phyloP scores from a whole-genome alignment of 2,329 filamentous ascomycete species.

The Sarocladium brachiariae region DNA sequence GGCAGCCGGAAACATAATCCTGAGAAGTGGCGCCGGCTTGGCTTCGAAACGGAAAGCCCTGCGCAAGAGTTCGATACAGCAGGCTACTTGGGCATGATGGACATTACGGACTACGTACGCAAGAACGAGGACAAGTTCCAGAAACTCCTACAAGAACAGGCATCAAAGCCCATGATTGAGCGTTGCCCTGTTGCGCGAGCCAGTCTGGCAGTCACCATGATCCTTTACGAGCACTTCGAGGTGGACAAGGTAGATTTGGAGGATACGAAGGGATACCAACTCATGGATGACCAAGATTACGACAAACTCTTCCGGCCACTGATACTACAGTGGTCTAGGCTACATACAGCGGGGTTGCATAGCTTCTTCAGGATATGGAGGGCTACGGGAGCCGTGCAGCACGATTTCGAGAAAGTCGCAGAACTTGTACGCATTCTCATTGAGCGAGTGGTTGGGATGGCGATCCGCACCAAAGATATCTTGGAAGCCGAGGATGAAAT shows the following conservation, averaged over 20 bases:
- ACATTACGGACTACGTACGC: slow-evolving; percentile 85
- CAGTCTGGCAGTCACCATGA: slow-evolving; percentile 78
- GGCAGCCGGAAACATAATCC: slow-evolving; percentile 70
- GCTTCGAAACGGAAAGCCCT: slow-evolving; percentile 87
- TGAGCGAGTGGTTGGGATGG: slow-evolving; percentile 81
- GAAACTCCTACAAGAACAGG: slow-evolving; percentile 85
- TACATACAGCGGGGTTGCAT: slow-evolving; percentile 80
- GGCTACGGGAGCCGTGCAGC: slow-evolving; percentile 71
- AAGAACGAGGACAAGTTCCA: slow-evolving; percentile 91
- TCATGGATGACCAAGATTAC: slow-evolving; percentile 69
- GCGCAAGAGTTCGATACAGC: slow-evolving; percentile 76
- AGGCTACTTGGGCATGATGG: slow-evolving; percentile 95
- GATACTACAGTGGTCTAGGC: slow-evolving; percentile 83
- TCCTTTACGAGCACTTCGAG: slow-evolving; percentile 93
- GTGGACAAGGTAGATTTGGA: slow-evolving; percentile 78
- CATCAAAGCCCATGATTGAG: slow-evolving; percentile 60
- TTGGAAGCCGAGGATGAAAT: slow-evolving; percentile 86
- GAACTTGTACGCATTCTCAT: slow-evolving; percentile 86
- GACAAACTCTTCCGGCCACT: slow-evolving; percentile 83
- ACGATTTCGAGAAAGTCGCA: slow-evolving; percentile 88
- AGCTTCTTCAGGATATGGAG: slow-evolving; percentile 93
- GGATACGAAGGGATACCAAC: slow-evolving; percentile 68
- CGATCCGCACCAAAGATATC: slow-evolving; percentile 74
- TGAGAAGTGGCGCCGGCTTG: slow-evolving; percentile 86
- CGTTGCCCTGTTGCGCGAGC: slow-evolving; percentile 83